Percentiles rank a stretch among this genome's conserved stretches.
These are phyloP conservation scores for Kwoniella dendrophila DNA, from an alignment of 768 basidiomycete genomes.

Conservation along the genomic window DNA sequence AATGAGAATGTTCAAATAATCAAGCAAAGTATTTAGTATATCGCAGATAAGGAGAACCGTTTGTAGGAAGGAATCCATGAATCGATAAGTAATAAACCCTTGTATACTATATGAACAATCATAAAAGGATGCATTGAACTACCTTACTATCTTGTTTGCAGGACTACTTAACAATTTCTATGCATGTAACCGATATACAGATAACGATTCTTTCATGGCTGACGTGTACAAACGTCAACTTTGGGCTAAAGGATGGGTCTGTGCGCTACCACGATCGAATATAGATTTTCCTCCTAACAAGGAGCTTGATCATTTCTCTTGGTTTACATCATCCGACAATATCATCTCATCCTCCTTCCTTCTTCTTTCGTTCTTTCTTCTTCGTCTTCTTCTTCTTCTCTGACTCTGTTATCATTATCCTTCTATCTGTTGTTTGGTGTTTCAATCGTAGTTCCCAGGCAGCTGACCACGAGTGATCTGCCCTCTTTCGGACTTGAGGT, in stretches of 20 bases:
- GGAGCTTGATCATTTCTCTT: background rate
- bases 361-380: conserved; percentile 4
- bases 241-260: background rate
- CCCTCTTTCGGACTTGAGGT: background rate
- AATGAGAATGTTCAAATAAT: background rate
- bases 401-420: background rate
- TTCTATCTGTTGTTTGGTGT: background rate
- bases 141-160: background rate
- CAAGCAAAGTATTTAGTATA: background rate
- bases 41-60: background rate
- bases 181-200: background rate
- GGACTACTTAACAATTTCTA: background rate
- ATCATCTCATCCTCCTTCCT: conserved; percentile 5
- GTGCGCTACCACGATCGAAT: background rate
- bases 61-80: too few species aligned
- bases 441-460: background rate
- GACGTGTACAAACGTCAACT: conserved; percentile 5
- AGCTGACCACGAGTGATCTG: background rate
- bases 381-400: conserved; percentile 1
- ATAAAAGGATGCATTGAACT: background rate
- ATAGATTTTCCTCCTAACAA: background rate
- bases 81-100: too few species aligned
- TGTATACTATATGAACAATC: too few species aligned
- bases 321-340: background rate
- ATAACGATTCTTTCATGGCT: background rate